Evolutionary conservation across 768 basidiomycete species (phyloP).

Genomic region (Amanita subjunquillea): DNA sequence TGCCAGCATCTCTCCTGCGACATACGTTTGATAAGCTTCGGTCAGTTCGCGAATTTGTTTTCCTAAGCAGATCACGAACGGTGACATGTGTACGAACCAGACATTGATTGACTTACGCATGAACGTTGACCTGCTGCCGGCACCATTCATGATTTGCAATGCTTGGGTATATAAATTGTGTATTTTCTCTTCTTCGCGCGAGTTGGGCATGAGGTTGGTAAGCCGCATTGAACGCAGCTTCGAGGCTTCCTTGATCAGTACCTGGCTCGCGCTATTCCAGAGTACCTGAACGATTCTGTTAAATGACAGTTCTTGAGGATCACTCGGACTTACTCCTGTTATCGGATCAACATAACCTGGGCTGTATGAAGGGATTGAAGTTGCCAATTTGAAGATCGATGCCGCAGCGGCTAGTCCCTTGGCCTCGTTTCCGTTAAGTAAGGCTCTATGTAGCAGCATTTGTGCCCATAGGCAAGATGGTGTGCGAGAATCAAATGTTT

Average conservation of each 20-base stretch:
- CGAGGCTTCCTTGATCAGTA: conserved; percentile 4
- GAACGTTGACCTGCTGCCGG: background rate
- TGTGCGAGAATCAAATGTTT: conserved; percentile 1
- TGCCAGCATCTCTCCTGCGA: conserved; percentile 1
- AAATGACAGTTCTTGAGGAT: background rate
- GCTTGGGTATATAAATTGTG: conserved; percentile 1
- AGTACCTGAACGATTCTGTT: background rate
- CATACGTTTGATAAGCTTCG: conserved; percentile 3
- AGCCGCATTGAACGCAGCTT: conserved; percentile 1
- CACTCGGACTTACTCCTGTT: background rate
- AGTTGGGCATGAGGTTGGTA: background rate
- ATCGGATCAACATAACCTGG: conserved; percentile 2
- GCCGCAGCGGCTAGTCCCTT: background rate
- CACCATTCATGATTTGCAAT: background rate
- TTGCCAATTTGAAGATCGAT: conserved; percentile 1
- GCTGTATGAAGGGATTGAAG: background rate
- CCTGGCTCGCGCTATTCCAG: conserved; percentile 3
- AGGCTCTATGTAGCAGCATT: conserved; percentile 2
- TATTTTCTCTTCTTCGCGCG: conserved; percentile 3
- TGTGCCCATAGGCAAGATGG: background rate
- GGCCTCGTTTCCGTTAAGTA: background rate
- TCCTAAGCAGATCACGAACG: background rate
- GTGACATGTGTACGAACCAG: background rate
- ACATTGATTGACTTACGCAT: background rate
- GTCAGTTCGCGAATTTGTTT: conserved; percentile 3